Percentiles rank a stretch among this genome's conserved stretches.
Conservation (phyloP, 2,329 filamentous ascomycete species). For the Aspergillus eucalypticola region DNA sequence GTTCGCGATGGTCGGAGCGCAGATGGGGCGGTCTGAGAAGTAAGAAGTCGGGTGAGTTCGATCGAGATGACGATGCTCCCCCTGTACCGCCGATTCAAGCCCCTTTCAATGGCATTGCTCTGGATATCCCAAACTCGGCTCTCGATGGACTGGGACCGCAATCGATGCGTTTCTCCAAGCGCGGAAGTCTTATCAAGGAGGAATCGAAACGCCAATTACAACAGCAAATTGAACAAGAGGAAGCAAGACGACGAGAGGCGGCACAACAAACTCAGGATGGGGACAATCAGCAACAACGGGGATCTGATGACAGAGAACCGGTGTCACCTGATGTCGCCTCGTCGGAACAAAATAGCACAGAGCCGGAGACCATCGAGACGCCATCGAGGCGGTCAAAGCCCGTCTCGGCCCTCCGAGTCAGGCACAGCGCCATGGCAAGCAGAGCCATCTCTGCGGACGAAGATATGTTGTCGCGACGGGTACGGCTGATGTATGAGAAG, state of each 20-base stretch:
- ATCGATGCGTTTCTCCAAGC: slow-evolving; percentile 59
- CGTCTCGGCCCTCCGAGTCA: slow-evolving; percentile 40
- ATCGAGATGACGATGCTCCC: slow-evolving; percentile 34
- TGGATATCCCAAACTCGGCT: slow-evolving; percentile 56
- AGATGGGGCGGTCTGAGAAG: slow-evolving; percentile 42
- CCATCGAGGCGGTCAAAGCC: slow-evolving; percentile 31
- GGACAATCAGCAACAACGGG: slow-evolving; percentile 12
- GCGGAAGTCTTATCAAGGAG: slow-evolving; percentile 61
- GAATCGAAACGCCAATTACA: slow-evolving; percentile 42
- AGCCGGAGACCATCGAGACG: slow-evolving; percentile 24
- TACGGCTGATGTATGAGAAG: slow-evolving; percentile 64
- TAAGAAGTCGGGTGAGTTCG: slow-evolving; percentile 37
- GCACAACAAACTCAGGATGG: slow-evolving; percentile 10
- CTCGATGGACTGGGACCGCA: slow-evolving; percentile 55
- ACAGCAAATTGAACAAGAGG: slow-evolving; percentile 23
- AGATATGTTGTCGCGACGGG: slow-evolving; percentile 62
- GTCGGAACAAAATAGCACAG: slow-evolving; percentile 18
- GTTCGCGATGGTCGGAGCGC: slow-evolving; percentile 47
- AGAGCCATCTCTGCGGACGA: slow-evolving; percentile 64
- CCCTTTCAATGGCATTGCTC: slow-evolving; percentile 52
- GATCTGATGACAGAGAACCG: slow-evolving; percentile 3
- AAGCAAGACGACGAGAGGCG: slow-evolving; percentile 13
- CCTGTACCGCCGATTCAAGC: slow-evolving; percentile 36
- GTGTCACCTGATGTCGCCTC: slow-evolving; percentile 10
- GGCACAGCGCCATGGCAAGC: slow-evolving; percentile 39